Conservation (phyloP, 805 yeast species). For the Schwanniomyces sp. region DNA sequence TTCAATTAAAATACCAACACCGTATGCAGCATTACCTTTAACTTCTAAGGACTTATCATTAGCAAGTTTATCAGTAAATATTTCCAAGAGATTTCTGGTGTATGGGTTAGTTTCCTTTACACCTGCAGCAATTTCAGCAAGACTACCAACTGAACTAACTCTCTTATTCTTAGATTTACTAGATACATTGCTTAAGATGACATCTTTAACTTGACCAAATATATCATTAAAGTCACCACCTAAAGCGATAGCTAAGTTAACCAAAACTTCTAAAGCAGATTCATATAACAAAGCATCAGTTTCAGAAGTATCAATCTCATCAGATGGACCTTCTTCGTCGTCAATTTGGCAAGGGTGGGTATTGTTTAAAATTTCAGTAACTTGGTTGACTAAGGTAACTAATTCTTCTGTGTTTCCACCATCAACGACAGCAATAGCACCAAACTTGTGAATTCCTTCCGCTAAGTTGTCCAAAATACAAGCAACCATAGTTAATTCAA, state of each 20-base stretch:
- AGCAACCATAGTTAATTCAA: constrained; percentile 79
- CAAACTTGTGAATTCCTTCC: constrained; percentile 67
- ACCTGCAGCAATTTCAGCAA: constrained; percentile 85
- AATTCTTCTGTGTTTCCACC: constrained; percentile 51
- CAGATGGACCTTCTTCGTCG: constrained; percentile 64
- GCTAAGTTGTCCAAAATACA: constrained; percentile 72
- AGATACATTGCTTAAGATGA: constrained; percentile 54
- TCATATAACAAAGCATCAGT: constrained; percentile 72
- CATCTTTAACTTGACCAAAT: constrained; percentile 69
- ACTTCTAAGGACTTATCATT: constrained; percentile 82
- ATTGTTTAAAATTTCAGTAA: constrained; percentile 73
- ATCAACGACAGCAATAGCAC: constrained; percentile 70
- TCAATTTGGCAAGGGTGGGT: constrained; percentile 82
- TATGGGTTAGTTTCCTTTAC: constrained; percentile 66
- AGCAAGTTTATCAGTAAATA: constrained; percentile 66
- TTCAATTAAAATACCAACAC: constrained; percentile 77
- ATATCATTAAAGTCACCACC: constrained; percentile 75
- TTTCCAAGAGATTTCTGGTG: constrained; percentile 66
- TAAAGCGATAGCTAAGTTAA: constrained; percentile 71
- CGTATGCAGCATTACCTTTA: constrained; percentile 94
- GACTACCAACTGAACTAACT: constrained; percentile 80
- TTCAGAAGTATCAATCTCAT: constrained; percentile 49
- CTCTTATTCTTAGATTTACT: constrained; percentile 71
- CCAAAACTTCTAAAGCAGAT: constrained; percentile 81
- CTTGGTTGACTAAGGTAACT: constrained; percentile 67